Base-by-base conservation (phyloP, 106 monocot species). In the Hemerocallis citrina region DNA sequence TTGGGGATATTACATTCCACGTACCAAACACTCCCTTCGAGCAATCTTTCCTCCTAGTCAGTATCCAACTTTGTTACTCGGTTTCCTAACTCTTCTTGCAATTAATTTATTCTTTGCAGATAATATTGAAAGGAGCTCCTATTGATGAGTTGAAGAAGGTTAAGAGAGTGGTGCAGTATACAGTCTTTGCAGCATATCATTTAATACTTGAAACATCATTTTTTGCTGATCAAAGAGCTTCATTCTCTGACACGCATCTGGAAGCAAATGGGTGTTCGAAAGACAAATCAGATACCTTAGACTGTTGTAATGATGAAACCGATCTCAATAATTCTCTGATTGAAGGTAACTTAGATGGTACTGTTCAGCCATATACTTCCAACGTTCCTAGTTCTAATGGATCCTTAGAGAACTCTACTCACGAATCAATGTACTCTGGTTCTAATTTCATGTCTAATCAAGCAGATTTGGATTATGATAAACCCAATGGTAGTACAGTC, bases 141-240 rank as follows among this genome's bases (percentile, higher is more conserved):
- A 92, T 77, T 76, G 88, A 85, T 85, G 92, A 88, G 76, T 55
- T 99, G 55, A 99, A 99, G 80, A 88, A 80, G 77, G 55, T 99
- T 67, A 99, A 99, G 40, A 68, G 75, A 17, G 87, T 92, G 32
- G 50, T 99, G 56, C 81, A 88, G 36, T 99, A 76, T 72, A 88
- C 98, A 56, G 82, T 99, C 32, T 99, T 99, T 85, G 98, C 85
- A 43, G 98, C 98, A 30, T 92, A 99, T 56, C 88, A 99, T 74
- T 83, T 99, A 66, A 92, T 92, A 29, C 79, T 92, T 33, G 92
- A 99, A 74, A 92, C 98, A 33, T 99, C 92, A 57, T 99, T 88
- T 63, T 88, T 92, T 68, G 84, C 79, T 27, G 98, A 99, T 85
- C 98, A 99, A 71, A 85, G 88, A 57, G 72, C 82, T 55, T 64